These are phyloP conservation scores for Dothistroma septosporum DNA, from an alignment of 2,329 filamentous ascomycete genomes.

Conservation along the genomic window DNA sequence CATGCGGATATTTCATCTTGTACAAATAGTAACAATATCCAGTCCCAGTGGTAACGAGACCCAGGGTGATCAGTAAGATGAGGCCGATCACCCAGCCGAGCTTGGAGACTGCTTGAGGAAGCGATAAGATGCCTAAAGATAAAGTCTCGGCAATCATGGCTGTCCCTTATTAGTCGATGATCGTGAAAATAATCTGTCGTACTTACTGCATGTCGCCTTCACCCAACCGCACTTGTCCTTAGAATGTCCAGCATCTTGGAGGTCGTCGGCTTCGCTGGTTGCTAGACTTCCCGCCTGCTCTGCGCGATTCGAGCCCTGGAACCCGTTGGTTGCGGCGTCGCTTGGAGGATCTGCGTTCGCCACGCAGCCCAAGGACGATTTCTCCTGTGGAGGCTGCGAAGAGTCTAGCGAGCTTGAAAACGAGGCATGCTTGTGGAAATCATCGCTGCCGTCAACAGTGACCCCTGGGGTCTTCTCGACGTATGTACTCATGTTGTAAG, in stretches of 20 bases:
- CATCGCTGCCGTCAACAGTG: neutral
- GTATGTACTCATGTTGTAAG: neutral
- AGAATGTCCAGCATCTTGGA: neutral
- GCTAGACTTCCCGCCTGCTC: neutral
- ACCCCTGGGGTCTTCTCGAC: neutral
- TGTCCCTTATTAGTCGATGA: constrained; percentile 8
- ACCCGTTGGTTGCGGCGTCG: neutral
- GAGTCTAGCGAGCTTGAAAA: neutral
- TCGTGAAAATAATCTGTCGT: neutral
- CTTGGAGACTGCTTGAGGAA: constrained; percentile 51
- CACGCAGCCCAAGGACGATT: neutral
- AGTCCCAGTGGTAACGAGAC: constrained; percentile 57
- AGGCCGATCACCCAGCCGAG: constrained; percentile 47
- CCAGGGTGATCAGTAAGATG: constrained; percentile 52
- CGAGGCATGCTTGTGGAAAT: neutral
- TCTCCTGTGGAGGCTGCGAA: neutral
- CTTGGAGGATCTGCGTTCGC: neutral
- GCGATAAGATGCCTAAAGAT: constrained; percentile 53
- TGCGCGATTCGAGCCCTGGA: neutral
- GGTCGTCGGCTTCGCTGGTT: neutral
- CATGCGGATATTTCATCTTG: constrained; percentile 53
- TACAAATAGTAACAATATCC: constrained; percentile 60
- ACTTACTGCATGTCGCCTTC: constrained; percentile 7
- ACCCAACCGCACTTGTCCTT: constrained; percentile 4
- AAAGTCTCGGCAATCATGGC: constrained; percentile 57